Evolutionary conservation across 1,284 basidiomycete species (phyloP).

Genomic region (Cystobasidium slooffiae): DNA sequence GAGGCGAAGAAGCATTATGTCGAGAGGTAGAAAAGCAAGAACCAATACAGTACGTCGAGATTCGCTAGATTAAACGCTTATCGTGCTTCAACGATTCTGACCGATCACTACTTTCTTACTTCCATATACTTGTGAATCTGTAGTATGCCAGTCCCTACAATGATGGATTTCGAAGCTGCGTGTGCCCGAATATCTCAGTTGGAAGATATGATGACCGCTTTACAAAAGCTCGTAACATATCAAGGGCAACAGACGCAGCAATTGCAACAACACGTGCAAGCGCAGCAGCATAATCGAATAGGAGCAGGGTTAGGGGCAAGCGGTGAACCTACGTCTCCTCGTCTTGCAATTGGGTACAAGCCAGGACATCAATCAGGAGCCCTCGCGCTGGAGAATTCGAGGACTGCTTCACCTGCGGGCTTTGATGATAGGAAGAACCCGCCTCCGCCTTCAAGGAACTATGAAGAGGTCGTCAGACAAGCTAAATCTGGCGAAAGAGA

Average conservation of each 20-base stretch:
- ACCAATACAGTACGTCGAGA: conserved; percentile 26
- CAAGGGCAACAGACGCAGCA: conserved; percentile 16
- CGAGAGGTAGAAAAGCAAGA: conserved; percentile 41
- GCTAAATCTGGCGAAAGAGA: conserved; percentile 29
- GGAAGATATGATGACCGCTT: conserved; percentile 25
- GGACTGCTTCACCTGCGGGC: neutral
- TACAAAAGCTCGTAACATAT: conserved; percentile 18
- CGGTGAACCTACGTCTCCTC: conserved; percentile 7
- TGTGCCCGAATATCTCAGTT: conserved; percentile 24
- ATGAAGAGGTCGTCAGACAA: conserved; percentile 6
- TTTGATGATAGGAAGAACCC: conserved; percentile 18
- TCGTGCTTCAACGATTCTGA: neutral
- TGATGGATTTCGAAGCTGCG: conserved; percentile 41
- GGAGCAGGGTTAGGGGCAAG: neutral
- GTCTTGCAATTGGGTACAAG: conserved; percentile 3
- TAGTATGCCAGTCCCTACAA: conserved; percentile 41
- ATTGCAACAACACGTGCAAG: neutral
- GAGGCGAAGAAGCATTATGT: conserved; percentile 34
- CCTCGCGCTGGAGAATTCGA: neutral
- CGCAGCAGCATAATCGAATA: conserved; percentile 16
- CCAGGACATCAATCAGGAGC: neutral
- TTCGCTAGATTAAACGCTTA: neutral
- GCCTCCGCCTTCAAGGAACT: conserved; percentile 13
- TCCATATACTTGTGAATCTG: neutral
- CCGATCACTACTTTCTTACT: neutral